These are phyloP conservation scores for Recurvomyces mirabilis DNA, from an alignment of 495 filamentous ascomycete species.

Conservation along the genomic window DNA sequence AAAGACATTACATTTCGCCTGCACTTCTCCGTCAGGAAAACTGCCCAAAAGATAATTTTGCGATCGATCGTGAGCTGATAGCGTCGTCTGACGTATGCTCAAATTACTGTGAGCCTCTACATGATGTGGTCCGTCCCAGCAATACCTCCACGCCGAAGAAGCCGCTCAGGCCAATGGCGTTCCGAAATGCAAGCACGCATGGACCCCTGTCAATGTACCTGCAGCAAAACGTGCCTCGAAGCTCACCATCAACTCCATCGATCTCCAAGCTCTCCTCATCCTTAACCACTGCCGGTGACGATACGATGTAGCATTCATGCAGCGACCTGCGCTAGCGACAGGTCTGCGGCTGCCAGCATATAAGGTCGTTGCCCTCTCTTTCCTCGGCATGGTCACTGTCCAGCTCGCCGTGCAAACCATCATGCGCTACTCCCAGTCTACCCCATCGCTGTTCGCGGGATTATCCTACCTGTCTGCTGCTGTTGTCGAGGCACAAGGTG, in stretches of 20 bases:
- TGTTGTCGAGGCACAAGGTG: neutral
- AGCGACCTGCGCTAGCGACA: too few species aligned
- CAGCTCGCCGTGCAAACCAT: constrained; percentile 8
- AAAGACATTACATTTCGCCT: too few species aligned
- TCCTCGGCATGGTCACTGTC: constrained; percentile 7
- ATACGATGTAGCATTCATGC: neutral
- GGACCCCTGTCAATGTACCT: neutral
- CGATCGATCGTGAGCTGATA: too few species aligned
- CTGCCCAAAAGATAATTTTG: too few species aligned
- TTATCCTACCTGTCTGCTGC: constrained; percentile 1
- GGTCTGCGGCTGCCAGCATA: constrained; percentile 9
- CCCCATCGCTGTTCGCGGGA: constrained; percentile 6
- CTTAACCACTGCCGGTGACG: neutral
- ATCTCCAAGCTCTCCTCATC: neutral
- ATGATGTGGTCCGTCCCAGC: too few species aligned
- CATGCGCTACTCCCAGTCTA: constrained; percentile 13
- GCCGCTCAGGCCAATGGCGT: constrained; percentile 5
- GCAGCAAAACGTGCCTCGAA: constrained; percentile 5
- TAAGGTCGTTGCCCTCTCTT: constrained; percentile 8
- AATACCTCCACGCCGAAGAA: too few species aligned
- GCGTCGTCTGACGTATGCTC: too few species aligned
- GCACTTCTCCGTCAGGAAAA: too few species aligned
- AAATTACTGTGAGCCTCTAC: too few species aligned
- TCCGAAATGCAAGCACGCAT: neutral
- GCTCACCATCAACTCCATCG: neutral